These are phyloP conservation scores for Hypericum perforatum DNA, from an alignment of 345 rosid species.

Conservation along the genomic window DNA sequence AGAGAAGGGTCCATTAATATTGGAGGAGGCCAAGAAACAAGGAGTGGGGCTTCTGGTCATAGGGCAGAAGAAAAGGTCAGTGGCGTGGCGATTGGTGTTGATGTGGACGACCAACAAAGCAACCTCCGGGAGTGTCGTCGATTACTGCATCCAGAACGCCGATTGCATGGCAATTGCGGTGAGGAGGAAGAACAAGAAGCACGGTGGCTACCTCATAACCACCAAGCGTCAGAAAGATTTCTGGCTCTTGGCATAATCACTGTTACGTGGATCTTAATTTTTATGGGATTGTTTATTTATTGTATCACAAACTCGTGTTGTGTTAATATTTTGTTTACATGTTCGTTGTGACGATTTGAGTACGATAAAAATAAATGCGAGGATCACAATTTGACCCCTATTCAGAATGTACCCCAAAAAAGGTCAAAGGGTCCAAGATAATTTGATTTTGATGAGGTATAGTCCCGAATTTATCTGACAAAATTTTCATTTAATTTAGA, in stretches of 20 bases:
- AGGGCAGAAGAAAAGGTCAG: slow-evolving; percentile 63
- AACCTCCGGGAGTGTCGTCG: slow-evolving; percentile 42
- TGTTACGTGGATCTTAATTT: too few species aligned
- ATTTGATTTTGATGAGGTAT: too few species aligned
- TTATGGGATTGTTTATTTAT: too few species aligned
- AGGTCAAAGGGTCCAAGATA: too few species aligned
- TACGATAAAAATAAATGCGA: too few species aligned
- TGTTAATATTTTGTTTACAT: too few species aligned
- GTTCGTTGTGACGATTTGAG: too few species aligned
- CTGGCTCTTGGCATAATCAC: slow-evolving; percentile 62
- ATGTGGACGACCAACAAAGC: slow-evolving; percentile 55
- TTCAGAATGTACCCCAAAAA: too few species aligned
- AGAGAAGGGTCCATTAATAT: slow-evolving; percentile 74
- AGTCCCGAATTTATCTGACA: too few species aligned
- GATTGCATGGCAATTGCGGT: slow-evolving; percentile 87
- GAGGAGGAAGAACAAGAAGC: slow-evolving; percentile 64
- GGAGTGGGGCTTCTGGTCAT: slow-evolving; percentile 52
- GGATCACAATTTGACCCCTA: too few species aligned
- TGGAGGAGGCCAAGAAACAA: slow-evolving; percentile 68
- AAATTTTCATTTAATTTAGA: too few species aligned
- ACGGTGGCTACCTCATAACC: slow-evolving; percentile 86
- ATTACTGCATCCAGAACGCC: slow-evolving; percentile 79
- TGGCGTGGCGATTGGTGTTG: slow-evolving; percentile 71
- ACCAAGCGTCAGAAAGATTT: slow-evolving; percentile 92
- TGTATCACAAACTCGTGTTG: too few species aligned